These are phyloP conservation scores for Penicillium sp. DNA, from an alignment of 2,329 filamentous ascomycete genomes.

Conservation along the genomic window DNA sequence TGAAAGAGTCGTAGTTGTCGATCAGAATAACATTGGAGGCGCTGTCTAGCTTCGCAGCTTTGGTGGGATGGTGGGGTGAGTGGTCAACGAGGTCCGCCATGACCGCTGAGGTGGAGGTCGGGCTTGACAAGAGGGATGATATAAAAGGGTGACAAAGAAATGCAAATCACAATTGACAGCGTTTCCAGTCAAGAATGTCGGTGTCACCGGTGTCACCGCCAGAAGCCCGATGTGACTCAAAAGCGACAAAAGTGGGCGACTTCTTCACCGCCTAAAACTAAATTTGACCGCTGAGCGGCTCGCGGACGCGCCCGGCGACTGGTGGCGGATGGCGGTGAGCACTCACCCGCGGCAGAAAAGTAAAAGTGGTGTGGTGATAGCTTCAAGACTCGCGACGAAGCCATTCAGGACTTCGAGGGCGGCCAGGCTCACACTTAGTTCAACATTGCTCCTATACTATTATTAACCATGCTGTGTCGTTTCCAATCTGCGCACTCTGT, in stretches of 20 bases:
- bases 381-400: too few species aligned
- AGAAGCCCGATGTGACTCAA: conserved; percentile 11
- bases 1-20: conserved; percentile 99
- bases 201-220: too few species aligned
- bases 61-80: conserved; percentile 72
- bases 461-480: too few species aligned
- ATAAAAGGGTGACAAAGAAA: background rate
- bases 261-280: conserved; percentile 32
- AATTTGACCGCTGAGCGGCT: too few species aligned
- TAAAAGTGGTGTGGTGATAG: too few species aligned
- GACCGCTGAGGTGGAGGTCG: conserved; percentile 10
- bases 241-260: conserved; percentile 4
- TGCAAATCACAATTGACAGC: background rate
- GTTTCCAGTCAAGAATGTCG: background rate
- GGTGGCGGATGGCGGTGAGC: too few species aligned
- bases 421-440: too few species aligned
- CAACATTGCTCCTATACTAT: too few species aligned
- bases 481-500: too few species aligned
- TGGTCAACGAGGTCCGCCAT: conserved; percentile 62
- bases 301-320: too few species aligned
- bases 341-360: too few species aligned
- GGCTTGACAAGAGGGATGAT: background rate
- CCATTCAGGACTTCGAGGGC: too few species aligned
- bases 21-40: conserved; percentile 91
- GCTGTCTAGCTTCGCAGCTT: conserved; percentile 65